phyloP scores from a whole-genome alignment of 2,329 filamentous ascomycete species.

The Scedosporium minutisporum region DNA sequence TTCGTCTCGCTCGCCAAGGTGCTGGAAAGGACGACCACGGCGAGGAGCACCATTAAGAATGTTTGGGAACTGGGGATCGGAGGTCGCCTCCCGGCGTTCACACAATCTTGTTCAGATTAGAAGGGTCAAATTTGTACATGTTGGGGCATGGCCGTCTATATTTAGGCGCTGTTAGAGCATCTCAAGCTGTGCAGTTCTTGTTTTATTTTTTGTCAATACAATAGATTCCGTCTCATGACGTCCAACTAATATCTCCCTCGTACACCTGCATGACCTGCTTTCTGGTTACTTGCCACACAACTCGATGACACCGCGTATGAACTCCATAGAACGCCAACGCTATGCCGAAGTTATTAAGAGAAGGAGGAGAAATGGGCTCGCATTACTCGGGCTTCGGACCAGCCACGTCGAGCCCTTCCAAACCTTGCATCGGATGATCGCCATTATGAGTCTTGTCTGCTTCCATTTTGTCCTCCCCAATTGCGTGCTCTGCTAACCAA shows the following conservation, averaged over 20 bases:
- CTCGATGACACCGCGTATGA: background rate
- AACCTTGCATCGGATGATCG: slow-evolving; percentile 87
- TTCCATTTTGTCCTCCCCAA: slow-evolving; percentile 45
- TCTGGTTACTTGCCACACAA: background rate
- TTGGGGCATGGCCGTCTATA: background rate
- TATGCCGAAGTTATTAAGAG: slow-evolving; percentile 27
- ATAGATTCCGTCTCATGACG: slow-evolving; percentile 1
- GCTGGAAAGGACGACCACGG: slow-evolving; percentile 27
- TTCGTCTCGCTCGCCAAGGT: slow-evolving; percentile 71
- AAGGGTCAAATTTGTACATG: slow-evolving; percentile 5
- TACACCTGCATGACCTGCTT: background rate
- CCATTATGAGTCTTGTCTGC: slow-evolving; percentile 36
- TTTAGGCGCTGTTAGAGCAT: background rate
- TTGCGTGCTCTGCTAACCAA: slow-evolving; percentile 82
- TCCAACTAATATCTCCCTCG: background rate
- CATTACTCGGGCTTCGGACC: slow-evolving; percentile 70
- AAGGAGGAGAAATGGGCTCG: slow-evolving; percentile 12
- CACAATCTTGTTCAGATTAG: slow-evolving; percentile 1
- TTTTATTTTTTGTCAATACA: background rate
- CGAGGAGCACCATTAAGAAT: slow-evolving; percentile 23
- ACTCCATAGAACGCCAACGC: slow-evolving; percentile 32
- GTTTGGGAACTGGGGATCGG: slow-evolving; percentile 1
- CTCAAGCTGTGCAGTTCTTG: background rate
- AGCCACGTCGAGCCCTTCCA: slow-evolving; percentile 88
- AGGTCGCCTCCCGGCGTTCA: background rate